Evolutionary conservation across 352 stramenopile species (phyloP), one percentile per base, ranked within the genome.

Genomic region (Peronospora belbahrii): DNA sequence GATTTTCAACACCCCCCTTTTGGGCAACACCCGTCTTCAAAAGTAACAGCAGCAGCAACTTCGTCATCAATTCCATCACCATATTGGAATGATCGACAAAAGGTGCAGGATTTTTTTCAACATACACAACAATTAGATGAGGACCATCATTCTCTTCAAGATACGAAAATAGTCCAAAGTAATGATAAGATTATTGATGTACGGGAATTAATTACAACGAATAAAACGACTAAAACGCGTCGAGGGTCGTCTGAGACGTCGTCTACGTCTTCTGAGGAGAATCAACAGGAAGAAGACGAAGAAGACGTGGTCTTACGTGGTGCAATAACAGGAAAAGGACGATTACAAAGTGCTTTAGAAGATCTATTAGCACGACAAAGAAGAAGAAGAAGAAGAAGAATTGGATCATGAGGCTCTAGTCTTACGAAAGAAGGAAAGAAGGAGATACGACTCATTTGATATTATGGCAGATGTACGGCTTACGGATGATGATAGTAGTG

Each of bases 111-210:
- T 27, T 80, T 78, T 52, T 76, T 79, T 42, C 39, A 65, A 38
- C 66, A 81, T 62, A 78, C 67, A 36, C 19, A 18, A 37, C 7
- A n/a, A n/a, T n/a, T n/a, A n/a, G n/a, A n/a, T n/a, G n/a, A n/a
- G n/a, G n/a, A n/a, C n/a, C n/a, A n/a, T n/a, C n/a, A 10, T 23
- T 34, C 2, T 18, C 30, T 15, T 6, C 37, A 54, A 13, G 45
- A 42, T 10, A 56, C 63, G 44, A 57, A 75, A 41, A 50, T 50
- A 2, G 53, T 41, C 13, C 63, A 75, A 18, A 62, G 61, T 6
- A 71, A 73, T 45, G 52, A 76, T 42, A 83, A 85, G 45, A 46
- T 75, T 18, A 72, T 85, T 44, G 77, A 75, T 48, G 73, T 84
- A 7, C 57, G 62, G n/a, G 69, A 77, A 20, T 48, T 84, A 2